Conservation (phyloP, 768 basidiomycete genomes). For the Tulasnella sp. region DNA sequence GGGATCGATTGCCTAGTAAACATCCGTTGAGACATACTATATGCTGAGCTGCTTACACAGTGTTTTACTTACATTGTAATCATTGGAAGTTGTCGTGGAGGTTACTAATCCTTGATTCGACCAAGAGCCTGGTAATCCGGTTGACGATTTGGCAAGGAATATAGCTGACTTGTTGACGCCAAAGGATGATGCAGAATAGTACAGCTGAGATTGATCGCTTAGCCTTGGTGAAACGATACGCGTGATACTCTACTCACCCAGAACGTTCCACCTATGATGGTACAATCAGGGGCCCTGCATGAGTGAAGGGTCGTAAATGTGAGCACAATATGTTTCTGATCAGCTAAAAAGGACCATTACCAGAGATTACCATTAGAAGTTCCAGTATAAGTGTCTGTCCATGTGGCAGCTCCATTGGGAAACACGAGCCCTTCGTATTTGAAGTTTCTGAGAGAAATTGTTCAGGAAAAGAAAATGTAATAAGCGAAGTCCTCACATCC, state of each 20-base stretch:
- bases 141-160: conserved; percentile 40
- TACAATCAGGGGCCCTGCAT: conserved; percentile 4
- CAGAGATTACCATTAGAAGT: background rate
- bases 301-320: too few species aligned
- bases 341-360: too few species aligned
- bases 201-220: conserved; percentile 28
- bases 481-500: too few species aligned
- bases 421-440: background rate
- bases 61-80: conserved; percentile 30
- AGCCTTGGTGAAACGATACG: too few species aligned
- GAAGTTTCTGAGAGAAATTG: too few species aligned
- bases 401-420: background rate
- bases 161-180: conserved; percentile 43
- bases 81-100: conserved; percentile 28
- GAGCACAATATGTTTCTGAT: too few species aligned
- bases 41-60: background rate
- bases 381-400: conserved; percentile 3
- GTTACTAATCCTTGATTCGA: conserved; percentile 38
- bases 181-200: conserved; percentile 43
- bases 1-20: conserved; percentile 38
- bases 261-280: background rate
- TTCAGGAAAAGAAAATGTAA: too few species aligned
- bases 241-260: background rate
- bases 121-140: conserved; percentile 30
- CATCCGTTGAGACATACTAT: too few species aligned